A percentile compares a stretch with the other conserved stretches of the same genome.
Evolutionary conservation across 108 stramenopile species (phyloP).

Genomic region (Cylindrotheca closterium): DNA sequence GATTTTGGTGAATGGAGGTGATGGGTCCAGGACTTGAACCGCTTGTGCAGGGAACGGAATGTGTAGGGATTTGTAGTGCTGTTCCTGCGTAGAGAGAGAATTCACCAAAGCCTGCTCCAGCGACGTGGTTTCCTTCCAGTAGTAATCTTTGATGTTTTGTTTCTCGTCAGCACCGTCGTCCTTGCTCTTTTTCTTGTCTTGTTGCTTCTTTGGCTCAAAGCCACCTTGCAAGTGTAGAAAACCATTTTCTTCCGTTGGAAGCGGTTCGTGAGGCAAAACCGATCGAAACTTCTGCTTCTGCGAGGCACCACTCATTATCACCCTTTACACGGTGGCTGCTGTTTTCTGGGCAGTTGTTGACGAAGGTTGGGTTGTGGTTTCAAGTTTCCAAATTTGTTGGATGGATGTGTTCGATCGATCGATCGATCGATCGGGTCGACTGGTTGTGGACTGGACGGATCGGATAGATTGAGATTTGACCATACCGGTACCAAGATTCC

Average conservation of each 20-base stretch:
- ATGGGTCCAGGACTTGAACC: conserved; percentile 26
- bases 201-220: conserved; percentile 54
- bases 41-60: conserved; percentile 18
- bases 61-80: background rate
- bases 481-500: no score
- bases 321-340: no score
- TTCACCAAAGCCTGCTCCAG: conserved; percentile 21
- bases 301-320: no score
- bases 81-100: conserved; percentile 14
- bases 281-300: conserved; percentile 42
- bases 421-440: no score
- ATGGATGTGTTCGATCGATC: no score
- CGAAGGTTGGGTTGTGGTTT: no score
- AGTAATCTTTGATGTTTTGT: background rate
- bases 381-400: no score
- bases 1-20: conserved; percentile 43
- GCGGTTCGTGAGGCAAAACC: conserved; percentile 82
- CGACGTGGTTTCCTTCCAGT: conserved; percentile 24
- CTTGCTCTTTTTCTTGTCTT: no score
- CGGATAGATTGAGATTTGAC: no score
- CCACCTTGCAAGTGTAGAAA: conserved; percentile 69
- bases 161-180: no score
- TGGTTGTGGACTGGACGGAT: no score
- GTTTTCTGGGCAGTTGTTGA: no score
- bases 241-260: conserved; percentile 36